Evolutionary conservation across 768 basidiomycete species (phyloP).

Genomic region (Mrakia frigida): DNA sequence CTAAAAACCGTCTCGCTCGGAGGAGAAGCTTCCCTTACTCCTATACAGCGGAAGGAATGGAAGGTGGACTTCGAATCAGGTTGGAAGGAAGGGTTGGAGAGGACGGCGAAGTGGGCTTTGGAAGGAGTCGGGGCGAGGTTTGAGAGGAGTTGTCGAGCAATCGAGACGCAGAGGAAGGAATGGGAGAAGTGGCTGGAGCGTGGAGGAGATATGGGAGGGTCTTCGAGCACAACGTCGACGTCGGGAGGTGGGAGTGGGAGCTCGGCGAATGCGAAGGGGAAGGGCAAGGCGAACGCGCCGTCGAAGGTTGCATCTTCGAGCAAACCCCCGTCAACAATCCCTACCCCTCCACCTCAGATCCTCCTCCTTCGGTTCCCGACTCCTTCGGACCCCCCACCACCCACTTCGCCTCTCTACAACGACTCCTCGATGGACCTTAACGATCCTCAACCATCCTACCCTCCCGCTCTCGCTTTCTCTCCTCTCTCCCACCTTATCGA

Average conservation of each 20-base stretch:
- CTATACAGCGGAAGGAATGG: constrained; percentile 39
- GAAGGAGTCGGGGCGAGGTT: constrained; percentile 41
- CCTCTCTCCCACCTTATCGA: constrained; percentile 36
- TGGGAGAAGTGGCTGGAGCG: constrained; percentile 31
- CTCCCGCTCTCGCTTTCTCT: not conserved
- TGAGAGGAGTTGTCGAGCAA: constrained; percentile 41
- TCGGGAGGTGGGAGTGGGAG: constrained; percentile 4
- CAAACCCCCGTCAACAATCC: not conserved
- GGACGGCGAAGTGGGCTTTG: constrained; percentile 41
- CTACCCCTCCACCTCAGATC: constrained; percentile 27
- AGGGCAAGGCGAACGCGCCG: constrained; percentile 22
- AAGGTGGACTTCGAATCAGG: constrained; percentile 40
- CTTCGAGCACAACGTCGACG: not conserved
- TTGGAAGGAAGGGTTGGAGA: constrained; percentile 42
- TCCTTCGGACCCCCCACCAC: constrained; percentile 33
- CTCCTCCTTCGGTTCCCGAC: constrained; percentile 41
- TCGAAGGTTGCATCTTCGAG: not conserved
- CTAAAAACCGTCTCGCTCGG: constrained; percentile 42
- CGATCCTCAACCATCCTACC: constrained; percentile 26
- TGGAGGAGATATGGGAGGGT: not conserved
- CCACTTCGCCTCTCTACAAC: constrained; percentile 24
- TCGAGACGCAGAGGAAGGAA: constrained; percentile 36
- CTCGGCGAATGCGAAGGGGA: constrained; percentile 8
- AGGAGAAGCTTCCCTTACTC: constrained; percentile 39
- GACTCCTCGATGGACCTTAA: constrained; percentile 15